A percentile compares a stretch with the other conserved stretches of the same genome.
These are phyloP conservation scores for Tetraselmis chui DNA, from an alignment of 139 green algal species.

Conservation along the genomic window DNA sequence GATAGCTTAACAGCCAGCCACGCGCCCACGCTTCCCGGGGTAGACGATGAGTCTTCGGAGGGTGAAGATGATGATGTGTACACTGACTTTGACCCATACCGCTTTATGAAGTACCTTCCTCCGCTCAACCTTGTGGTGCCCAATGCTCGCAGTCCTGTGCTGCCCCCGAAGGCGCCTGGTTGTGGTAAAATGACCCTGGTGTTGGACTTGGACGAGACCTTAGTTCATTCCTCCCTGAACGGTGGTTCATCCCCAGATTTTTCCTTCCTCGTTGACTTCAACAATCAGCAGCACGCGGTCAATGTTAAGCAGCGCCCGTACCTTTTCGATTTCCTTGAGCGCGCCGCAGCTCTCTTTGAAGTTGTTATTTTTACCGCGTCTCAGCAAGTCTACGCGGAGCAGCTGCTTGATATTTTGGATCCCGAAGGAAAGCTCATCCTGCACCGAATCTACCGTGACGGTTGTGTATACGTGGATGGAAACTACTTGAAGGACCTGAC, in stretches of 20 bases:
- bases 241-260: conserved; percentile 44
- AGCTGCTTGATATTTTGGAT: conserved; percentile 76
- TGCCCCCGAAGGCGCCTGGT: conserved; percentile 36
- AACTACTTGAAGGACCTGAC: conserved; percentile 88
- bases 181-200: conserved; percentile 42
- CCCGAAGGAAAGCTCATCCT: conserved; percentile 59
- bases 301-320: conserved; percentile 58
- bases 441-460: conserved; percentile 88
- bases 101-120: conserved; percentile 69
- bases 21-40: no score
- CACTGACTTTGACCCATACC: conserved; percentile 71
- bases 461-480: conserved; percentile 84
- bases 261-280: conserved; percentile 64
- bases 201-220: conserved; percentile 52
- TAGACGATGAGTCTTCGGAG: conserved; percentile 26
- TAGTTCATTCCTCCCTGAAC: conserved; percentile 40
- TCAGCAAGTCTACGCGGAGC: conserved; percentile 70
- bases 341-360: conserved; percentile 62
- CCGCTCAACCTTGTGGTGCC: conserved; percentile 38
- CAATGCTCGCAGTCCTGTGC: conserved; percentile 23
- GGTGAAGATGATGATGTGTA: conserved; percentile 38
- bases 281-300: conserved; percentile 52
- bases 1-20: no score
- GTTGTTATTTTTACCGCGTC: conserved; percentile 79
- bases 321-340: conserved; percentile 61